Evolutionary conservation across 352 stramenopile genomes (phyloP), one percentile per base, ranked within the genome.

Genomic region (Plasmopara viticola): DNA sequence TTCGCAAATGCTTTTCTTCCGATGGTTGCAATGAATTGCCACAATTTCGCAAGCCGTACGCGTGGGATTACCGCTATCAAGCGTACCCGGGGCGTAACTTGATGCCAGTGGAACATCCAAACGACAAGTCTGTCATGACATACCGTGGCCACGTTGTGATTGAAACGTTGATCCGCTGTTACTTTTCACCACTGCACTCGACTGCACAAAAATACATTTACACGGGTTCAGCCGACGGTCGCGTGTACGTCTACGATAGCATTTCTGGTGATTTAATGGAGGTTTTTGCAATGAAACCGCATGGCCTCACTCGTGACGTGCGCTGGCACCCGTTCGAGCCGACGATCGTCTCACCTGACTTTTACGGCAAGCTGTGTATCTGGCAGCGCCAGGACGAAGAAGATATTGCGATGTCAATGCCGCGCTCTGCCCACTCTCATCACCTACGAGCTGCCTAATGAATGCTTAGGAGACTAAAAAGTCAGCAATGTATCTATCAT

Each of bases 121-220:
- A 86, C 29, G 80, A 94, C 59, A 66, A 58, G 53, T 91, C 80
- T 5, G 71, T 91, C 40, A 91, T 91, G 80, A 94, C 84, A 35
- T 94, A 94, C 61, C 68, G 84, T 8, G 84, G 80, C 9, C 80
- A 94, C 53, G 65, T 80, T 49, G 69, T 91, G 25, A 74, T 87
- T 58, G 72, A 94, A 71, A 94, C 84, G 53, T 68, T 94, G 12
- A 84, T 94, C 44, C 84, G 84, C 2, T 89, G 75, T 53, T 78
- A 94, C 55, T 94, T 94, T 44, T 94, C 84, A 51, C 84, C 84
- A n/a, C 51, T 90, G 47, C 76, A 91, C 51, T 86, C 80, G n/a
- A 94, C 84, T 0, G 84, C 71, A 2, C 84, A 94, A 61, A 90
- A 90, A 61, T 94, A 88, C 62, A 66, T 94, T 10, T 90, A 87